Evolutionary conservation across 176 grass and related monocot species (phyloP).

Genomic region (Ananas comosus): DNA sequence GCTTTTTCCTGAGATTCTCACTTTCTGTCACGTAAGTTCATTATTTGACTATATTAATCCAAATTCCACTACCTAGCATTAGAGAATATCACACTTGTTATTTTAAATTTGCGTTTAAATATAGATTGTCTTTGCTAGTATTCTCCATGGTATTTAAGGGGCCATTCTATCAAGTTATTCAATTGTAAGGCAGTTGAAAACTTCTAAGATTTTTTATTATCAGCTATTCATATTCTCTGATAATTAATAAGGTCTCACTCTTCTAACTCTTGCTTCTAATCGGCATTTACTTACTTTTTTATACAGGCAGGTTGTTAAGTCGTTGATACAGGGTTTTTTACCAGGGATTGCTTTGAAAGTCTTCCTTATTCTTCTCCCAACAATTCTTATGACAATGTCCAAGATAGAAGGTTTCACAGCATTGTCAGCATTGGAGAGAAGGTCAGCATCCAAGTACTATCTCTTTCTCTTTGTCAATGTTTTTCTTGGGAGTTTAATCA

Average conservation of each 20-base stretch:
- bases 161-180: too few relatives aligned
- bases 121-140: conserved; percentile 6
- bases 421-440: conserved; percentile 73
- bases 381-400: conserved; percentile 86
- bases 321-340: conserved; percentile 89
- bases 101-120: background rate
- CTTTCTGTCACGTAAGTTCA: too few relatives aligned
- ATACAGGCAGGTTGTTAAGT: conserved; percentile 68
- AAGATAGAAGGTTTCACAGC: conserved; percentile 81
- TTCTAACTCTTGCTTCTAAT: conserved; percentile 13
- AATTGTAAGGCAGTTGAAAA: too few relatives aligned
- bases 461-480: conserved; percentile 89
- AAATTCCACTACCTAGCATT: too few relatives aligned
- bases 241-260: conserved; percentile 6
- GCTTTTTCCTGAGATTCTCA: background rate
- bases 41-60: too few relatives aligned
- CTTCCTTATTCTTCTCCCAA: conserved; percentile 78
- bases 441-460: conserved; percentile 69
- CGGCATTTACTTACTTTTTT: conserved; percentile 19
- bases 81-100: too few relatives aligned
- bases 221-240: background rate
- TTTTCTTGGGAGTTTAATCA: conserved; percentile 84
- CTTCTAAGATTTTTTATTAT: too few relatives aligned
- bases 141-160: too few relatives aligned
- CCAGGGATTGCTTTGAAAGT: conserved; percentile 83